Evolutionary conservation across 805 yeast species (phyloP).

Genomic region (Candida awuae): DNA sequence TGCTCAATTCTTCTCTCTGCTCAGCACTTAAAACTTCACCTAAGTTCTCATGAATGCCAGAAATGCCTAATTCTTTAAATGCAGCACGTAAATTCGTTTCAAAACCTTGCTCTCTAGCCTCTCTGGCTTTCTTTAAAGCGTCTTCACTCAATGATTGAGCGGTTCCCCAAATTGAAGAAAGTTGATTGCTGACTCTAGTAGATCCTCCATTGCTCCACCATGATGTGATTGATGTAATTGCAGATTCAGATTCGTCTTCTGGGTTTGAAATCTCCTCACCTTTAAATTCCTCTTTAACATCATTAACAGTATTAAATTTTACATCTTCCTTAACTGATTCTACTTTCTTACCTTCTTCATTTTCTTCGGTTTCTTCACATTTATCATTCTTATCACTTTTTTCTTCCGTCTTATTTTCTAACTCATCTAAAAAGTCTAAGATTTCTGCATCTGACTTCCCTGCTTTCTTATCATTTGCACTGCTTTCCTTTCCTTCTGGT

Average conservation of each 20-base stretch:
- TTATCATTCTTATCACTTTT: constrained; percentile 3
- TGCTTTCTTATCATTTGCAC: constrained; percentile 5
- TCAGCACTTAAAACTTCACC: constrained; percentile 26
- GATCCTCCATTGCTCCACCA: constrained; percentile 77
- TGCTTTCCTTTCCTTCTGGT: constrained; percentile 41
- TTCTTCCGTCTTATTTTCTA: constrained; percentile 35
- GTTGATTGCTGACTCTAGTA: constrained; percentile 50
- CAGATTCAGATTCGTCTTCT: constrained; percentile 26
- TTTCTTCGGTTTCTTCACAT: neutral
- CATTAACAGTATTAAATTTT: neutral
- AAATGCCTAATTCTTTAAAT: constrained; percentile 33
- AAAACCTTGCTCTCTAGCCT: constrained; percentile 34
- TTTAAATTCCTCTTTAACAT: neutral
- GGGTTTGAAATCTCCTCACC: neutral
- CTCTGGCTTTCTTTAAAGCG: constrained; percentile 41
- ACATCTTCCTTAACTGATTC: neutral
- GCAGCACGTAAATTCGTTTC: constrained; percentile 31
- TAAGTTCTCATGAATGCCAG: constrained; percentile 30
- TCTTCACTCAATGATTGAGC: constrained; percentile 36
- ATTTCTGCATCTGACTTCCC: constrained; percentile 44
- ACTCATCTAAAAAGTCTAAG: constrained; percentile 55
- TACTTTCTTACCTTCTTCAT: neutral
- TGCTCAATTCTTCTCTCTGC: constrained; percentile 19
- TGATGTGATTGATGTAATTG: constrained; percentile 54
- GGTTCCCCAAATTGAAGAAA: constrained; percentile 61